Evolutionary conservation across 148 eudicot genomes (phyloP).

Genomic region (Hydrangea macrophylla): DNA sequence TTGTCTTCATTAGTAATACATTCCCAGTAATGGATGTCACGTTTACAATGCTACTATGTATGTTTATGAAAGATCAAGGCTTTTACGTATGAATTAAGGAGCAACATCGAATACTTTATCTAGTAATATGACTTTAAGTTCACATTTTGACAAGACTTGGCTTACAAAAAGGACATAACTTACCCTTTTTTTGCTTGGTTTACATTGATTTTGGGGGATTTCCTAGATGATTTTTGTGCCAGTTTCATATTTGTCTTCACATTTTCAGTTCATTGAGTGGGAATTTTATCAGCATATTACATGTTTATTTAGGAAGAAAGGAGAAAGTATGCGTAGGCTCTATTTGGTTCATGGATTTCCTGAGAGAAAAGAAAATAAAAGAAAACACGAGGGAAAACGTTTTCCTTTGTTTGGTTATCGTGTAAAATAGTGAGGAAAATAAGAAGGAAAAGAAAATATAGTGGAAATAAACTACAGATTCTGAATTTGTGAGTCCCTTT

Average conservation of each 20-base stretch:
- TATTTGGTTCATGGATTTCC: too few relatives aligned
- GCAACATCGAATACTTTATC: not conserved
- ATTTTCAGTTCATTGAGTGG: not conserved
- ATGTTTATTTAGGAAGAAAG: not conserved
- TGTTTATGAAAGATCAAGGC: not conserved
- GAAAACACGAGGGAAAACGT: too few relatives aligned
- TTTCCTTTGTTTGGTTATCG: too few relatives aligned
- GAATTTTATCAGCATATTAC: not conserved
- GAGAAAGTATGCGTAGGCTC: too few relatives aligned
- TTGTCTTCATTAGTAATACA: not conserved
- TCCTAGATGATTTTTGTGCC: not conserved
- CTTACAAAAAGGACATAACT: too few relatives aligned
- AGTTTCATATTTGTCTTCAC: not conserved
- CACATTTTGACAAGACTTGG: not conserved
- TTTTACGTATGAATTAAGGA: not conserved
- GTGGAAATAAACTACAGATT: too few relatives aligned
- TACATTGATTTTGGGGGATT: not conserved
- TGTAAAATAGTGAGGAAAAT: too few relatives aligned
- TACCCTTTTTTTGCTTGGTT: not conserved
- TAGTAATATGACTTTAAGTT: not conserved
- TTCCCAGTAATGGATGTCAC: not conserved
- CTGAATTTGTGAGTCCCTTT: too few relatives aligned
- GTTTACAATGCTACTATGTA: not conserved
- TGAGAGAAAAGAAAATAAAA: too few relatives aligned
- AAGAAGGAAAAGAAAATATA: too few relatives aligned